Evolutionary conservation across 148 eudicot species (phyloP).

Genomic region (Linanthus parryae): DNA sequence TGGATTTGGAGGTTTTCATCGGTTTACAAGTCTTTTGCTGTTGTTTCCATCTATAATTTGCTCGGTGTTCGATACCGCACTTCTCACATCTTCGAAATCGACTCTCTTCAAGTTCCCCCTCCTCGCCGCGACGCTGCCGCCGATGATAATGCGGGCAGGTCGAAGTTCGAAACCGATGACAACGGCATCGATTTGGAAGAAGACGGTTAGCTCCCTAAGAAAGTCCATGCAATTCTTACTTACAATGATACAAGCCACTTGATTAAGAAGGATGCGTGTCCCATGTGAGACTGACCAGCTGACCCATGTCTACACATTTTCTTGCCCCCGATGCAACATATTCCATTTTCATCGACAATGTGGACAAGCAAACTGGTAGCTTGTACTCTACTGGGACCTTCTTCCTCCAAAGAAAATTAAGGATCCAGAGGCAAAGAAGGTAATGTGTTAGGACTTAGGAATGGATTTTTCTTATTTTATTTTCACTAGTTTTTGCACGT

Average conservation of each 20-base stretch:
- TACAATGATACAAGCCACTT: constrained; percentile 65
- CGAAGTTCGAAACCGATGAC: too few species aligned
- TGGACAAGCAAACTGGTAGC: constrained; percentile 75
- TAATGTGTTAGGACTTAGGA: constrained; percentile 6
- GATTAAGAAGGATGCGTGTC: constrained; percentile 90
- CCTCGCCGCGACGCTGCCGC: too few species aligned
- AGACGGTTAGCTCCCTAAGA: too few species aligned
- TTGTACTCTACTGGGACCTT: constrained; percentile 67
- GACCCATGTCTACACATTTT: constrained; percentile 81
- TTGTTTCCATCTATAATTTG: too few species aligned
- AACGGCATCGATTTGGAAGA: too few species aligned
- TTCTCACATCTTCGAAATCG: too few species aligned
- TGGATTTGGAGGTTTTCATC: too few species aligned
- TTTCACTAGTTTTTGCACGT: background rate
- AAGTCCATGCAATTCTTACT: constrained; percentile 78
- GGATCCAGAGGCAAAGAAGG: constrained; percentile 91
- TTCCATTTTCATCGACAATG: constrained; percentile 77
- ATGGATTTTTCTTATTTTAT: background rate
- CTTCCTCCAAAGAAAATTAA: constrained; percentile 78
- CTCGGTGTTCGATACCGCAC: too few species aligned
- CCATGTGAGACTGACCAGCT: constrained; percentile 93
- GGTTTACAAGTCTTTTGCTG: too few species aligned
- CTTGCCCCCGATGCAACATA: constrained; percentile 90
- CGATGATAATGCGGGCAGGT: too few species aligned
- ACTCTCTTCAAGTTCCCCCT: too few species aligned